Conservation (phyloP, 2,329 filamentous ascomycete species). For the Paramyrothecium roridum region DNA sequence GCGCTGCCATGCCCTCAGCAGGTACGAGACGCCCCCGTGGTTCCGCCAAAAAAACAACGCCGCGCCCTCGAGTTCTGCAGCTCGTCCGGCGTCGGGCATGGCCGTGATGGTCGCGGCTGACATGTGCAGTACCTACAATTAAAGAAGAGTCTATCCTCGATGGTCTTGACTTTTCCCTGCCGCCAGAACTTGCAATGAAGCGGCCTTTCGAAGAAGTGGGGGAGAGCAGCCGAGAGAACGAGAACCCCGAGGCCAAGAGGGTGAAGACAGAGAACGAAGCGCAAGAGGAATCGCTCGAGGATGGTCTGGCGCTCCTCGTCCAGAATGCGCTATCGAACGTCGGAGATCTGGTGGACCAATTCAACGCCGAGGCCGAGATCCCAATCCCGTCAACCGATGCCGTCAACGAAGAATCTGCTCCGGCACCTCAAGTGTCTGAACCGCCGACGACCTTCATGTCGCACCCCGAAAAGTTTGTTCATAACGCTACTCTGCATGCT, state of each 20-base stretch:
- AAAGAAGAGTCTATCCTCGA: constrained; percentile 35
- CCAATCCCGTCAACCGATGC: constrained; percentile 22
- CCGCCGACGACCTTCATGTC: constrained; percentile 27
- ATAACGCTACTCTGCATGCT: constrained; percentile 32
- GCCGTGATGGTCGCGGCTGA: constrained; percentile 16
- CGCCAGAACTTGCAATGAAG: constrained; percentile 32
- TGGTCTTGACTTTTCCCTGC: constrained; percentile 30
- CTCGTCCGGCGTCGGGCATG: constrained; percentile 7
- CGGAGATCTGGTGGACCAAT: constrained; percentile 30
- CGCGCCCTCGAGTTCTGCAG: constrained; percentile 6
- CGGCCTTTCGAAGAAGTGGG: constrained; percentile 29
- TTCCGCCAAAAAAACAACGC: constrained; percentile 8
- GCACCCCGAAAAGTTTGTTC: constrained; percentile 34
- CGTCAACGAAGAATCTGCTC: constrained; percentile 29
- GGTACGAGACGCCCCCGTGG: constrained; percentile 23
- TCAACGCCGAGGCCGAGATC: constrained; percentile 18
- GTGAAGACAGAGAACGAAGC: constrained; percentile 25
- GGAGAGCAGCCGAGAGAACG: constrained; percentile 16
- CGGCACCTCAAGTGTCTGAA: constrained; percentile 19
- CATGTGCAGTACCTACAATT: constrained; percentile 24
- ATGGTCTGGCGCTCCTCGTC: constrained; percentile 33
- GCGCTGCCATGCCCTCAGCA: constrained; percentile 28
- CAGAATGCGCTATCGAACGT: constrained; percentile 38
- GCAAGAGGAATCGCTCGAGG: constrained; percentile 26
- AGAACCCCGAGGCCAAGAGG: constrained; percentile 29